phyloP scores from a whole-genome alignment of 179 eudicot genomes.

The Pouteria campechiana region DNA sequence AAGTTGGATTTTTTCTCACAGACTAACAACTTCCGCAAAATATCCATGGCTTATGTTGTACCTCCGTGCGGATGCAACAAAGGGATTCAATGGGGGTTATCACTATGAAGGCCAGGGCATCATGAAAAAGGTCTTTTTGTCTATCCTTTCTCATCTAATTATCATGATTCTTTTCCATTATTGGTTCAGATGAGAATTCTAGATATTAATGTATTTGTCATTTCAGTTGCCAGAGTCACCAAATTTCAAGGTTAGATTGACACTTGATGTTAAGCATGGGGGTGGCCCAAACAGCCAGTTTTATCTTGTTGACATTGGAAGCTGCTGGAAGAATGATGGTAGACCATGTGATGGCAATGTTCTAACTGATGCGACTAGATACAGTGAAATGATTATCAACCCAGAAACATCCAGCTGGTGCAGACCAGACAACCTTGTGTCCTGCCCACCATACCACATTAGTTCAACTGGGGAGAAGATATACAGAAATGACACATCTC shows the following conservation, averaged over 20 bases:
- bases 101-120: slow-evolving; percentile 59
- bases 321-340: slow-evolving; percentile 81
- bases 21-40: slow-evolving; percentile 35
- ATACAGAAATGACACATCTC: slow-evolving; percentile 24
- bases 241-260: slow-evolving; percentile 44
- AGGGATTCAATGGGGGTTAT: slow-evolving; percentile 58
- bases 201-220: not conserved
- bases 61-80: slow-evolving; percentile 43
- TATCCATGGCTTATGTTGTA: slow-evolving; percentile 70
- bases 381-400: slow-evolving; percentile 66
- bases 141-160: not conserved
- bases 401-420: slow-evolving; percentile 37
- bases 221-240: slow-evolving; percentile 45
- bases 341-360: slow-evolving; percentile 44
- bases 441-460: slow-evolving; percentile 57
- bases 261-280: slow-evolving; percentile 28
- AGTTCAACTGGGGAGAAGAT: slow-evolving; percentile 27
- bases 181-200: not conserved
- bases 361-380: slow-evolving; percentile 47
- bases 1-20: slow-evolving; percentile 56
- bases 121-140: slow-evolving; percentile 22
- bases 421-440: slow-evolving; percentile 1
- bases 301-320: slow-evolving; percentile 63
- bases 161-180: slow-evolving; percentile 4
- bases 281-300: slow-evolving; percentile 43